Evolutionary conservation across 371 early-diverging fungal genomes (phyloP).

Genomic region (Phascolomyces articulosus): DNA sequence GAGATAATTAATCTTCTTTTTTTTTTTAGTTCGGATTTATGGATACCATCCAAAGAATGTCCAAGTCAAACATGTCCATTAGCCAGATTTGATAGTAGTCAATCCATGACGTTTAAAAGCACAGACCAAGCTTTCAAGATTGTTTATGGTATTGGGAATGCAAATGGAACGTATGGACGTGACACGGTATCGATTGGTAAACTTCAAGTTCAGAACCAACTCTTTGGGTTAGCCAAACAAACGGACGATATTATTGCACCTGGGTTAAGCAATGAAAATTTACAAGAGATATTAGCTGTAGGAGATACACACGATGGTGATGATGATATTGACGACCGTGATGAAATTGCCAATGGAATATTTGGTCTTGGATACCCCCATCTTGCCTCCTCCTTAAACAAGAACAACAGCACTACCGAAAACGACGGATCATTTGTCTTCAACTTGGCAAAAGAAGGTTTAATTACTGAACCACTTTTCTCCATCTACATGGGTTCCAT

Average conservation of each 20-base stretch:
- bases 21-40: slow-evolving; percentile 61
- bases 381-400: slow-evolving; percentile 27
- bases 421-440: slow-evolving; percentile 31
- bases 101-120: slow-evolving; percentile 53
- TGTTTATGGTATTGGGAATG: slow-evolving; percentile 64
- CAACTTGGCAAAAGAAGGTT: slow-evolving; percentile 28
- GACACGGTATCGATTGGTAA: slow-evolving; percentile 56
- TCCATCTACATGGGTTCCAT: slow-evolving; percentile 33
- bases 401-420: neutral
- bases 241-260: slow-evolving; percentile 53
- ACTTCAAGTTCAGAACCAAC: slow-evolving; percentile 48
- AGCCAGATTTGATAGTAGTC: slow-evolving; percentile 45
- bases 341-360: slow-evolving; percentile 28
- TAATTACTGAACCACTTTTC: slow-evolving; percentile 41
- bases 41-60: slow-evolving; percentile 40
- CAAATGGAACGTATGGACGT: slow-evolving; percentile 56
- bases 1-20: no score
- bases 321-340: slow-evolving; percentile 8
- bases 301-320: neutral
- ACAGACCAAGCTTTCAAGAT: slow-evolving; percentile 52
- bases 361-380: slow-evolving; percentile 34
- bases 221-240: slow-evolving; percentile 54
- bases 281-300: neutral
- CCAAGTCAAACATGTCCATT: slow-evolving; percentile 22
- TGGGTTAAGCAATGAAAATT: slow-evolving; percentile 25